Evolutionary conservation across 2,329 filamentous ascomycete genomes (phyloP).

Genomic region (Nothophoma quercina): DNA sequence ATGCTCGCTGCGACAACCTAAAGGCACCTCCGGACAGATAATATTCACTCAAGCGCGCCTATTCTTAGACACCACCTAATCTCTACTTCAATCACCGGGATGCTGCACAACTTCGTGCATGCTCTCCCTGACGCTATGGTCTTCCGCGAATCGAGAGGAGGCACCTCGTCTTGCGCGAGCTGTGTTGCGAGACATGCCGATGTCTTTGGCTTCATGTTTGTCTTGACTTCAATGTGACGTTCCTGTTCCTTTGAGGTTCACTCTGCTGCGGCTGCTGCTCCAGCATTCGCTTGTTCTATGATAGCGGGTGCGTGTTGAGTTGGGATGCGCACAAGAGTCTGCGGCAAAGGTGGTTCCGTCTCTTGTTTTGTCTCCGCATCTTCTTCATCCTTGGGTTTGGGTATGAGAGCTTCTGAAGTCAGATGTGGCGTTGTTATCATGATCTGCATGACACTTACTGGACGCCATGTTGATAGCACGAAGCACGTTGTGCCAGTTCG

Average conservation of each 20-base stretch:
- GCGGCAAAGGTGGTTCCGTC: constrained; percentile 67
- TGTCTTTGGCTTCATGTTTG: background rate
- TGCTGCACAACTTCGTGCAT: background rate
- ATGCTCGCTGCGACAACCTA: background rate
- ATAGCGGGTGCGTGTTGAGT: constrained; percentile 69
- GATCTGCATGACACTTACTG: too few relatives aligned
- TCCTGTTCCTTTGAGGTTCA: background rate
- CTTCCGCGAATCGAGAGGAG: background rate
- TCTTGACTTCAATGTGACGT: too few relatives aligned
- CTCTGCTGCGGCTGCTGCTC: constrained; percentile 27
- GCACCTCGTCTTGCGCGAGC: background rate
- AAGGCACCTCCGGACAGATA: too few relatives aligned
- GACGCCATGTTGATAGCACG: constrained; percentile 87
- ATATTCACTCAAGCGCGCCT: too few relatives aligned
- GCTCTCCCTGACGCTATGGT: background rate
- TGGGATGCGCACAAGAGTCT: constrained; percentile 84
- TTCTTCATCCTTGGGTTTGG: constrained; percentile 63
- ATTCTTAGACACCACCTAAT: too few relatives aligned
- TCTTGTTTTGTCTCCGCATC: constrained; percentile 52
- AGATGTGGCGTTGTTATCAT: too few relatives aligned
- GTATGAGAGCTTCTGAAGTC: constrained; percentile 68
- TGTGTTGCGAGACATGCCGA: background rate
- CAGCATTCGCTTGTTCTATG: constrained; percentile 43
- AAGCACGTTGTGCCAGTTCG: constrained; percentile 88
- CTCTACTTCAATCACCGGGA: too few relatives aligned